Evolutionary conservation across 2,329 filamentous ascomycete genomes (phyloP).

Genomic region (Xylariaceae sp.): DNA sequence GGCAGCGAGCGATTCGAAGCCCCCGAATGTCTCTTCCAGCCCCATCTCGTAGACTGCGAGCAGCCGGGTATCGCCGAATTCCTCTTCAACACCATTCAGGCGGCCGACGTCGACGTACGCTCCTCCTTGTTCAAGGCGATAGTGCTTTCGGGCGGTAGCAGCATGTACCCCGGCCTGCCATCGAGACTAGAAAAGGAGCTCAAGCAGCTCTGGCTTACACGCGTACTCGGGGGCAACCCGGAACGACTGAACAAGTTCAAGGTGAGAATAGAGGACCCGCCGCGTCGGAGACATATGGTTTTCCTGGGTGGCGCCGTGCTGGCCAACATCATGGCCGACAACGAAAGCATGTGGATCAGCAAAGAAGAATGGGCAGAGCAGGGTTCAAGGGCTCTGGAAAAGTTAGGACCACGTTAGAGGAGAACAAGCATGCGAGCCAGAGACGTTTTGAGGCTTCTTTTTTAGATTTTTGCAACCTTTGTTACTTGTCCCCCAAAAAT

Average conservation of each 20-base stretch:
- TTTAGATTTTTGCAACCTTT: conserved; percentile 2
- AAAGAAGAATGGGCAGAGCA: conserved; percentile 97
- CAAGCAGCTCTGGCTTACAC: conserved; percentile 96
- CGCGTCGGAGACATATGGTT: conserved; percentile 96
- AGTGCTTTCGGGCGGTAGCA: conserved; percentile 91
- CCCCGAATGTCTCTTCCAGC: conserved; percentile 96
- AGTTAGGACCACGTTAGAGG: conserved; percentile 77
- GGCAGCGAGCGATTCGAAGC: conserved; percentile 97
- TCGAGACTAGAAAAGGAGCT: conserved; percentile 95
- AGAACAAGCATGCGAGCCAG: not conserved
- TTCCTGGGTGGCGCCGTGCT: conserved; percentile 94
- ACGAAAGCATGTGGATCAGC: conserved; percentile 98
- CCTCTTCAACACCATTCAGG: conserved; percentile 97
- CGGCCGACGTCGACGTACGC: conserved; percentile 90
- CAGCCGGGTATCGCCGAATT: conserved; percentile 96
- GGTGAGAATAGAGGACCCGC: conserved; percentile 97
- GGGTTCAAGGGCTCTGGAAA: conserved; percentile 76
- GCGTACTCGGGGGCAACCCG: conserved; percentile 82
- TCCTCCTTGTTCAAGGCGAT: conserved; percentile 95
- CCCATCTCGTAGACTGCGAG: conserved; percentile 94
- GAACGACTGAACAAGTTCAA: conserved; percentile 98
- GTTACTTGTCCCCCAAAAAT: not conserved
- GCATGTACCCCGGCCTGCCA: conserved; percentile 97
- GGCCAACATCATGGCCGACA: conserved; percentile 98
- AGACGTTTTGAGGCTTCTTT: not conserved